Base-by-base conservation (phyloP, 2,329 filamentous ascomycete genomes). In the Catunica adiposa region DNA sequence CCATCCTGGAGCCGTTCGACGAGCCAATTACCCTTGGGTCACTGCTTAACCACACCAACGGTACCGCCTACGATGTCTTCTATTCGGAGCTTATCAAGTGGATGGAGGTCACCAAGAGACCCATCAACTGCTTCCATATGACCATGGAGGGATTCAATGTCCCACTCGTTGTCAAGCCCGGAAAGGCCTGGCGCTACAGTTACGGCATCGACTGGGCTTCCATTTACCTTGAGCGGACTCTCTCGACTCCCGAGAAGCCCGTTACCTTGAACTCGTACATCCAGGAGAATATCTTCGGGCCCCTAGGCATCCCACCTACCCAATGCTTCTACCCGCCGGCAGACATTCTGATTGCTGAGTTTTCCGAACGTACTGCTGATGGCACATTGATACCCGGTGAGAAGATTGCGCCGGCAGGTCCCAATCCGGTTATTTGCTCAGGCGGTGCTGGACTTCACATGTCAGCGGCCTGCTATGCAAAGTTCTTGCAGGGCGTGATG, bases 161-260 rank as follows among this genome's bases (percentile, higher is more conserved):
- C 56, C 75, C 73, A 0, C 61, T 74, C 37, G 65, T 66, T 54
- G 73, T 73, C 57, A 59, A 64, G 2, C 71, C 75, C 0, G 76
- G 74, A 0, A 65, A 68, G 2, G 67, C 69, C 5, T 79, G 74
- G 74, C 64, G 63, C 29, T 79, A 78, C 57, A 73, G 75, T 3
- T 61, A 66, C 2, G 63, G 65, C 0, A 57, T 70, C 44, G 75
- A 78, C 64, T 77, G 71, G 68, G 73, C 70, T 0, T 73, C 72
- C 2, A 58, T 69, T 3, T 63, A 70, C 1, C 63, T 78, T 3
- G 70, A 75, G 61, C 54, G 54, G n/a, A 51, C 46, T 17, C 46
- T 55, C 31, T 55, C 54, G 8, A 55, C 54, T 1, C 54, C 54
- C 22, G 46, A 55, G 29, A 63, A 62, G 34, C n/a, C 26, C 3